Percentiles rank a stretch among this genome's conserved stretches.
Conservation (phyloP, 2,329 filamentous ascomycete species). For the Neobulgaria alba region DNA sequence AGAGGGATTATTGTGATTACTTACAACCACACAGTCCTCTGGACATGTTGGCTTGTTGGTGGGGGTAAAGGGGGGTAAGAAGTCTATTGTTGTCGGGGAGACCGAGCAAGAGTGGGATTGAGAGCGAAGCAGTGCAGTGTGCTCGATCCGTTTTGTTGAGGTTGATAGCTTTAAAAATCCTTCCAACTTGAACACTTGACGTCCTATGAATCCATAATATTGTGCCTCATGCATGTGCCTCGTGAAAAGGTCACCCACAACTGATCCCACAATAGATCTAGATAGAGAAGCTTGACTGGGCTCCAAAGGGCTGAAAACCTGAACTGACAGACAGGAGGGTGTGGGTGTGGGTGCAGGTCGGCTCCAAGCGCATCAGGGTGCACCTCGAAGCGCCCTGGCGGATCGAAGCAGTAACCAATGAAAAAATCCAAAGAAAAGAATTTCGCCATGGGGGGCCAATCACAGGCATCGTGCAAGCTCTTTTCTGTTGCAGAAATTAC, state of each 20-base stretch:
- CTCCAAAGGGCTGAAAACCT: too few relatives aligned
- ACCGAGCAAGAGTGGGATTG: not conserved
- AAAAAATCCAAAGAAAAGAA: not conserved
- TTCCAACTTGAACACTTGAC: not conserved
- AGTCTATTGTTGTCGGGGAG: not conserved
- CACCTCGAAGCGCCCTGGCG: not conserved
- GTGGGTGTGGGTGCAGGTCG: too few relatives aligned
- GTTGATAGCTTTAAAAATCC: not conserved
- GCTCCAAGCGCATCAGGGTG: too few relatives aligned
- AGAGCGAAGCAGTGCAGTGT: not conserved
- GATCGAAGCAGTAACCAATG: not conserved
- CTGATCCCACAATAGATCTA: too few relatives aligned
- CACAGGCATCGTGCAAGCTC: not conserved
- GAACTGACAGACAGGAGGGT: too few relatives aligned
- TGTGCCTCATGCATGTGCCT: not conserved
- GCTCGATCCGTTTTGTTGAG: not conserved
- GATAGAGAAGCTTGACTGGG: too few relatives aligned
- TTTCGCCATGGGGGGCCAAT: not conserved
- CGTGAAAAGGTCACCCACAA: too few relatives aligned
- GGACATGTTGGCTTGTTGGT: not conserved
- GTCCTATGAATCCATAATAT: not conserved
- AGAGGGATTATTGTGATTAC: too few relatives aligned
- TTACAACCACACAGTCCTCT: too few relatives aligned
- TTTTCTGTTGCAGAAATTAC: slow-evolving; percentile 2
- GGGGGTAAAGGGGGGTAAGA: too few relatives aligned